phyloP scores from a whole-genome alignment of 2,329 filamentous ascomycete species.

The Ophiostoma himal-ulmi region DNA sequence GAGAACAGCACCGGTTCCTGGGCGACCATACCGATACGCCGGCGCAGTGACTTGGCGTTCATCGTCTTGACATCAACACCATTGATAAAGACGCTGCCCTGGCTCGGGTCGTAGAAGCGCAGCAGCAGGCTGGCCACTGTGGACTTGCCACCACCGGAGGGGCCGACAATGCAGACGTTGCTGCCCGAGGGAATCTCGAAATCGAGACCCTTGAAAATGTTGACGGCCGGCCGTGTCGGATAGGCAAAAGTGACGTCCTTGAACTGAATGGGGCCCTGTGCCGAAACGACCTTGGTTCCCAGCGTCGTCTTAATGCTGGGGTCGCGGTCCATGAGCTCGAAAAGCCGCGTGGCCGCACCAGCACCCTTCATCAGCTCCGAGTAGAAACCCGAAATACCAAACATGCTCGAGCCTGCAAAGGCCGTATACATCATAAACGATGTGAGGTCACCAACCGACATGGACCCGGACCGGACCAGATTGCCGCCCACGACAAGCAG shows the following conservation, averaged over 20 bases:
- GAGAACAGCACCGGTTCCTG: conserved; percentile 94
- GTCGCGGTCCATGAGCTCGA: conserved; percentile 87
- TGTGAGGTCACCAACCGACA: conserved; percentile 86
- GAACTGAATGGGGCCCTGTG: conserved; percentile 84
- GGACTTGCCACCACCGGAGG: conserved; percentile 92
- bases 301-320: conserved; percentile 83
- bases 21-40: conserved; percentile 89
- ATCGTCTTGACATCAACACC: conserved; percentile 75
- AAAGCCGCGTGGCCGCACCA: conserved; percentile 89
- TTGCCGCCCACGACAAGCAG: conserved; percentile 85
- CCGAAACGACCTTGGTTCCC: conserved; percentile 71
- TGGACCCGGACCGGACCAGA: conserved; percentile 78
- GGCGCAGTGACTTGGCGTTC: conserved; percentile 88
- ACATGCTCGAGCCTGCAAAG: conserved; percentile 77
- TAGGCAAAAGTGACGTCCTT: conserved; percentile 83
- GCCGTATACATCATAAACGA: conserved; percentile 99
- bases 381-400: conserved; percentile 92
- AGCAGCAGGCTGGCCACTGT: conserved; percentile 89
- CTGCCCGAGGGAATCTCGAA: conserved; percentile 90
- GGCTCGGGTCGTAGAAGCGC: conserved; percentile 80
- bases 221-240: conserved; percentile 84
- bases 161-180: conserved; percentile 94
- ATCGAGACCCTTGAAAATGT: conserved; percentile 80
- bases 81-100: conserved; percentile 73
- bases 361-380: conserved; percentile 99